A percentile compares a stretch with the other conserved stretches of the same genome.
phyloP scores from a whole-genome alignment of 2,329 filamentous ascomycete genomes.

The Diplocarpon rosae region DNA sequence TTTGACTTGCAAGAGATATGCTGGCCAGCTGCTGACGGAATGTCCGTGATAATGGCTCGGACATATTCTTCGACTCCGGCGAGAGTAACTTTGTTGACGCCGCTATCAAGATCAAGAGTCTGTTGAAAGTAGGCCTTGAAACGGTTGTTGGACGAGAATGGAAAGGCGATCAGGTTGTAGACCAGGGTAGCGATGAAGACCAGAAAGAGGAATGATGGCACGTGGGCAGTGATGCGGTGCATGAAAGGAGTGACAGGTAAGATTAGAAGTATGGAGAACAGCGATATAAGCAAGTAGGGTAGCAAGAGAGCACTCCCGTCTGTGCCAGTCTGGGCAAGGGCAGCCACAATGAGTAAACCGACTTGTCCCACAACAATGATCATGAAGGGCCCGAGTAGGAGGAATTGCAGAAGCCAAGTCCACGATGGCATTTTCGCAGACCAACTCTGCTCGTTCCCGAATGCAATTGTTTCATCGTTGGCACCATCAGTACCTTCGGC shows the following conservation, averaged over 20 bases:
- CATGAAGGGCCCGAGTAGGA: conserved; percentile 67
- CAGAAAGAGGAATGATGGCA: conserved; percentile 65
- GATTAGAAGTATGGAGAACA: conserved; percentile 59
- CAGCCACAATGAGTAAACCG: conserved; percentile 59
- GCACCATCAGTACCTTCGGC: conserved; percentile 22
- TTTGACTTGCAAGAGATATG: conserved; percentile 38
- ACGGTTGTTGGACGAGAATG: conserved; percentile 68
- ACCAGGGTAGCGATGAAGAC: conserved; percentile 66
- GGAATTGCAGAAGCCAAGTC: conserved; percentile 80
- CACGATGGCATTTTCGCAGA: conserved; percentile 67
- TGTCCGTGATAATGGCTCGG: conserved; percentile 49
- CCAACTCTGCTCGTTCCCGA: conserved; percentile 74
- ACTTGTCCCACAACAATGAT: conserved; percentile 70
- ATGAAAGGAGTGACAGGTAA: conserved; percentile 73
- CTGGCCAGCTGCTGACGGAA: conserved; percentile 62
- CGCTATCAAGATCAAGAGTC: conserved; percentile 62
- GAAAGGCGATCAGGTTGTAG: conserved; percentile 81
- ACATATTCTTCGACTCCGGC: conserved; percentile 59
- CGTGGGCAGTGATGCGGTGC: conserved; percentile 72
- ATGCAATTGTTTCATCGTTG: conserved; percentile 34
- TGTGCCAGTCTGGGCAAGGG: conserved; percentile 68
- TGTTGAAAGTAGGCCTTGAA: conserved; percentile 87
- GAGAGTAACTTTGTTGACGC: conserved; percentile 58
- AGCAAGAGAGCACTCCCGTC: conserved; percentile 67
- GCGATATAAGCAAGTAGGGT: conserved; percentile 60